Base-by-base conservation (phyloP, 139 green algal species). In the Chlamydomonas sphaeroides region DNA sequence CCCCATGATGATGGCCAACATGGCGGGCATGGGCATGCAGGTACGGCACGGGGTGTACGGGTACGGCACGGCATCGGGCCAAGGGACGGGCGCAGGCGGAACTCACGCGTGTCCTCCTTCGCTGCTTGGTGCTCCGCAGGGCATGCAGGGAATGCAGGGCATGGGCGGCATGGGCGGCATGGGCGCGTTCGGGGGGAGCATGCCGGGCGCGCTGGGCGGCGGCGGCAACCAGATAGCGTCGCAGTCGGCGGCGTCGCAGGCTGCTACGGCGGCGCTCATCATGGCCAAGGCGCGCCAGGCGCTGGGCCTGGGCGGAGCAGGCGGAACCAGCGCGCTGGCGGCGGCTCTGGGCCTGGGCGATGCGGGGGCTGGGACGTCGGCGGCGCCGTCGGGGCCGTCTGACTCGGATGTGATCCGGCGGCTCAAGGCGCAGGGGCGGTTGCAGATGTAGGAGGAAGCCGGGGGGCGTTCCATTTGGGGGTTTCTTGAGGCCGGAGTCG, bases 371-470 rank as follows among this genome's bases (percentile, higher is more conserved):
- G n/a, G 49, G 62, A 23, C 30, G 0, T 59, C 71, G 32, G 74
- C 57, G 61, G 35, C 36, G 74, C 30, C 72, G 41, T 28, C 36
- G 42, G 39, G 57, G 3, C 5, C 71, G 26, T 5, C 41, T 51
- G 75, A n/a, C n/a, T n/a, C n/a, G n/a, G 59, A 82, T 32, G 33
- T 26, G 28, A 39, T 82, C 36, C 75, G 75, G n/a, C 33, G 75
- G 33, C 45, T 82, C 0, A 82, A 82, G 75, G 62, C 61, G 45
- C 75, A 82, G 45, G 59, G 75, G 7, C 61, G 59, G 10, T n/a
- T 72, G 61, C 62, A 63, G 56, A 26, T 20, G 10, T 30, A 63
- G 11, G 53, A 61, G 4, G 17, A 18, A 26, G 4, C 18, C 11
- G 53, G 53, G 53, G 6, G 45, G 45, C 45, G 45, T n/a, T n/a